These are phyloP conservation scores for Haberlea rhodopensis DNA, from an alignment of 257 asterid species.

Conservation along the genomic window DNA sequence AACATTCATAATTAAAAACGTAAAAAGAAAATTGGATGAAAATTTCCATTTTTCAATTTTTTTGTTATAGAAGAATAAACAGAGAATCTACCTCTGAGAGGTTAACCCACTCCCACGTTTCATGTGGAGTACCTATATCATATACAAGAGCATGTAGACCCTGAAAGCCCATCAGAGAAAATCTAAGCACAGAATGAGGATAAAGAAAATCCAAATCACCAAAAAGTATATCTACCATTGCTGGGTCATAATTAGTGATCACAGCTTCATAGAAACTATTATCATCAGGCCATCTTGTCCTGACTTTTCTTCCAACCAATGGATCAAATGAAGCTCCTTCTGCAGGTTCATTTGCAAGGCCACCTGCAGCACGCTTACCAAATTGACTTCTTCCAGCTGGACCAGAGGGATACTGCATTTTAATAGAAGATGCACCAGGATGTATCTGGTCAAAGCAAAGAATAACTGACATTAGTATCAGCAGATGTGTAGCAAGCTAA, in stretches of 20 bases:
- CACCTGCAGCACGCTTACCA: too few relatives aligned
- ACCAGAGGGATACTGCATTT: too few relatives aligned
- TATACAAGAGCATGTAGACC: too few relatives aligned
- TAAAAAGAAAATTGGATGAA: background rate
- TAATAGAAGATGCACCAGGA: conserved; percentile 52
- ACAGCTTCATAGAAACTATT: conserved; percentile 72
- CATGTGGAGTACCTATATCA: conserved; percentile 52
- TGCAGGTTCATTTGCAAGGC: too few relatives aligned
- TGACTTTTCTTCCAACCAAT: too few relatives aligned
- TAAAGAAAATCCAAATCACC: conserved; percentile 16
- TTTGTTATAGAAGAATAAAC: conserved; percentile 14
- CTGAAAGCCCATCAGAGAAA: conserved; percentile 36
- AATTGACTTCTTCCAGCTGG: too few relatives aligned
- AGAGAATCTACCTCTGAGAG: conserved; percentile 60
- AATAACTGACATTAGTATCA: conserved; percentile 15
- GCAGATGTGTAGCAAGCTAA: background rate
- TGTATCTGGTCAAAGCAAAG: conserved; percentile 42
- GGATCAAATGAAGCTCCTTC: too few relatives aligned
- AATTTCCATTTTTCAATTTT: conserved; percentile 5
- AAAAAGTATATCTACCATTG: conserved; percentile 43
- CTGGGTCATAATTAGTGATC: conserved; percentile 54
- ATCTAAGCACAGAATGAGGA: conserved; percentile 21
- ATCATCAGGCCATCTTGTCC: too few relatives aligned
- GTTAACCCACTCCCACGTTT: conserved; percentile 76
- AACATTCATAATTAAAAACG: too few relatives aligned